Base-by-base conservation (phyloP, 371 early-diverging fungal species). In the Rhizopus microsporus region DNA sequence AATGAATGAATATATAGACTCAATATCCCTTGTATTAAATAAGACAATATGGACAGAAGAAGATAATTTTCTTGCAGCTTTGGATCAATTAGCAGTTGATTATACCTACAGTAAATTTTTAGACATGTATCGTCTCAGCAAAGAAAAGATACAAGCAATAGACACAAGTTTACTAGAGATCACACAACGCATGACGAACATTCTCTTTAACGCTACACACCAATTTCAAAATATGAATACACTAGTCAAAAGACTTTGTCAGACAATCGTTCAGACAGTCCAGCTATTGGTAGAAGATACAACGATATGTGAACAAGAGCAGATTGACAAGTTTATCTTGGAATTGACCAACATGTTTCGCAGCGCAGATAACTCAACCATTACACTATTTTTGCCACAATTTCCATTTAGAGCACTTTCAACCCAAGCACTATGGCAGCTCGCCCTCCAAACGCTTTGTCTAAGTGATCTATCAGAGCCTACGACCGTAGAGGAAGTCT, bases 1-100 rank as follows among this genome's bases (percentile, higher is more conserved):
- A 15, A 54, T 58, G 30, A 54, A 72, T n/a, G 60, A 64, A 17
- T 55, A 62, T 59, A 10, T 82, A 71, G 16, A 51, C 12, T 48
- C 58, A 15, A 63, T 51, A 5, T 68, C 4, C 34, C 67, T 29
- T 39, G 65, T 29, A 35, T 72, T 62, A 32, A 65, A 56, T 62
- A 32, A 56, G 65, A 32, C 73, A 1, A 50, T 49, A 3, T 69
- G 88, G 59, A 69, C 70, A 10, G 42, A 42, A 15, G 89, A 88
- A 53, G 87, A 88, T 38, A 88, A 90, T 54, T 85, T 77, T 60
- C 49, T 81, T 5, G 72, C 65, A 0, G 59, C 80, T 6, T 54
- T 90, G 40, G 85, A 84, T 61, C 90, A 90, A 58, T 64, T 90
- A 56, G 82, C 82, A 13, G 56, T 86, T 0, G 65, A 76, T 4